phyloP scores from a whole-genome alignment of 73 alveolate species.

The Blepharisma stoltei region DNA sequence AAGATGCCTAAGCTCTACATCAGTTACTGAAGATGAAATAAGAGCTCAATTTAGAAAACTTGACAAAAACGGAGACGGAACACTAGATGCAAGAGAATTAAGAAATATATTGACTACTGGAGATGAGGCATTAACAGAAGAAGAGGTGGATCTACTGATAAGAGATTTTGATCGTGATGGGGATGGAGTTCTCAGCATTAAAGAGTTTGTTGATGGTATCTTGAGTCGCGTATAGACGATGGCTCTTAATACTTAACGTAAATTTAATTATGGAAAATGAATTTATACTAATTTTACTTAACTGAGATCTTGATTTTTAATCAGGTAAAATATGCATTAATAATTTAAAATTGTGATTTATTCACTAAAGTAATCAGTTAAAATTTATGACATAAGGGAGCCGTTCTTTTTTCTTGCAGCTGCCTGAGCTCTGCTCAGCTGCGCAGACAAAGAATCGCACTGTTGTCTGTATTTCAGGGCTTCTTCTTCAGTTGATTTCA shows the following conservation, averaged over 20 bases:
- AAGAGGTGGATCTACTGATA: not conserved
- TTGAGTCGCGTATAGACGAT: not conserved
- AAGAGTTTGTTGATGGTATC: not conserved
- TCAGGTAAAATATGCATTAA: too few relatives aligned
- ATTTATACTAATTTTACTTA: too few relatives aligned
- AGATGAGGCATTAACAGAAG: not conserved
- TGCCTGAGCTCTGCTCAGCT: slow-evolving; percentile 26
- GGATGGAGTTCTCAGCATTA: not conserved
- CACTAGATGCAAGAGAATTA: not conserved
- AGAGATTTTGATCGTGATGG: not conserved
- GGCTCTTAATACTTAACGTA: too few relatives aligned
- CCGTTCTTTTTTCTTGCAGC: not conserved
- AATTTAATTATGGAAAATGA: too few relatives aligned
- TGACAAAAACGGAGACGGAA: not conserved
- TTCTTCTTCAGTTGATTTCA: not conserved
- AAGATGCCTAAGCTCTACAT: not conserved
- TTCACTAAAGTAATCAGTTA: too few relatives aligned
- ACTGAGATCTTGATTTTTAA: too few relatives aligned
- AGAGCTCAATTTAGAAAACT: not conserved
- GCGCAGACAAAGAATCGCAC: slow-evolving; percentile 15
- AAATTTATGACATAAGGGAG: not conserved
- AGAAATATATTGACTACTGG: not conserved
- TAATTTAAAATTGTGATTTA: too few relatives aligned
- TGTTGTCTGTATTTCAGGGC: slow-evolving; percentile 1
- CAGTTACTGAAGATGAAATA: not conserved